Base-by-base conservation (phyloP, 2,329 filamentous ascomycete genomes). In the Cryphonectria radicalis region DNA sequence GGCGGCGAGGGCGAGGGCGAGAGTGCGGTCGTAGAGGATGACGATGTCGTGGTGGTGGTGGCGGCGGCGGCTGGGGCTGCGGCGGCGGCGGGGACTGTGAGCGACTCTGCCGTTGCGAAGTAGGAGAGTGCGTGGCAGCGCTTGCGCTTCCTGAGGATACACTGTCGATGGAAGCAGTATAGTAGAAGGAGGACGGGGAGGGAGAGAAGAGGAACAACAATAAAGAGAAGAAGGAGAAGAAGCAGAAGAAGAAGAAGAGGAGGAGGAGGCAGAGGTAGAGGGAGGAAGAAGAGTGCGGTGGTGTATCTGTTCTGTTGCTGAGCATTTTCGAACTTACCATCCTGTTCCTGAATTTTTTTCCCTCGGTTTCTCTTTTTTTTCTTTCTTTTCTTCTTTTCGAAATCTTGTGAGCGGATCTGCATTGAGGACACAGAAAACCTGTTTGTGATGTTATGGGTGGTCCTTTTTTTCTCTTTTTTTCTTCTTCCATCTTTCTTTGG, bases 71-170 rank as follows among this genome's bases (percentile, higher is more conserved):
- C 37, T 1, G 37, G 8, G 37, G 37, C 37, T 7, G 10, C 37
- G 37, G 37, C 37, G 37, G 37, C 37, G 37, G 1, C 37, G 37
- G 37, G 10, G 37, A 37, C 32, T 32, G 66, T 65, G 40, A 28
- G 53, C 19, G 65, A 68, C 55, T 28, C 35, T 64, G 70, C 70
- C 10, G 60, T 65, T 50, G 17, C 70, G 25, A 40, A 70, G 50
- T 72, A 68, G 59, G 32, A 11, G 59, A 22, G 14, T 28, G 19
- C 42, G 37, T n/a, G 32, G 66, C 62, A 63, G 55, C 4, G 43
- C n/a, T 46, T 37, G 42, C 40, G n/a, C 32, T 2, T 3, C n/a
- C 4, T 13, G n/a, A 42, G 42, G 32, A 22, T 14, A 32, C 13
- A 11, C n/a, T 17, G 3, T 59, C 55, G 6, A 59, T 32, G 19